Base-by-base conservation (phyloP, 2,329 filamentous ascomycete genomes). In the Setomelanomma holmii region DNA sequence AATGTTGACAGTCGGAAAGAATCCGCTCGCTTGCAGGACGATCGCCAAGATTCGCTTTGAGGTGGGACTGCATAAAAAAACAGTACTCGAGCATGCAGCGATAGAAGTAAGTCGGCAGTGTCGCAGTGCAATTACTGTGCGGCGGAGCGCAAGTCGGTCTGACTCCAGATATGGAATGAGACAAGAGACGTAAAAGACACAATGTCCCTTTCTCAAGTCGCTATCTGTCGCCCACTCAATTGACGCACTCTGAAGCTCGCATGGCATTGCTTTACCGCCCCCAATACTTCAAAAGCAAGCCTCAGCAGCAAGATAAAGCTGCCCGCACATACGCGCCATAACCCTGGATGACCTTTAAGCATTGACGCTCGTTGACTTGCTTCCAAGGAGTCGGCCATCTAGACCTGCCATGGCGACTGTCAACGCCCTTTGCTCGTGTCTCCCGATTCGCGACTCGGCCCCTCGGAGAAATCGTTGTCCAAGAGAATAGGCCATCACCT, bases 321-420 rank as follows among this genome's bases (percentile, higher is more conserved):
- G 36, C 33, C 21, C 49, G 48, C 42, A 52, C 41, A 19, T 63
- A 56, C 49, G 58, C 58, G 58, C 58, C 52, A 36, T 41, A 43
- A 52, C 33, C 42, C 50, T 48, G 19, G 44, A 36, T 4, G 12
- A 21, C 11, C 8, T 47, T 45, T 48, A 57, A 54, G 51, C 61
- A 51, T 41, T 40, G 36, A 50, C 35, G 20, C 47, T 54, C 40
- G n/a, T 36, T 7, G 34, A 30, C 27, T 8, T 30, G 27, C 27
- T 14, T 14, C 27, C 14, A 14, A 23, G n/a, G n/a, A n/a, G n/a
- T n/a, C n/a, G n/a, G n/a, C n/a, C n/a, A n/a, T n/a, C n/a, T n/a
- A n/a, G n/a, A n/a, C n/a, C n/a, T n/a, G n/a, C n/a, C n/a, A n/a
- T n/a, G n/a, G n/a, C n/a, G n/a, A n/a, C n/a, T n/a, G n/a, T n/a